Percentiles rank a stretch among this genome's conserved stretches.
Conservation (phyloP, 2,329 filamentous ascomycete species). For the Fusarium penzigii region DNA sequence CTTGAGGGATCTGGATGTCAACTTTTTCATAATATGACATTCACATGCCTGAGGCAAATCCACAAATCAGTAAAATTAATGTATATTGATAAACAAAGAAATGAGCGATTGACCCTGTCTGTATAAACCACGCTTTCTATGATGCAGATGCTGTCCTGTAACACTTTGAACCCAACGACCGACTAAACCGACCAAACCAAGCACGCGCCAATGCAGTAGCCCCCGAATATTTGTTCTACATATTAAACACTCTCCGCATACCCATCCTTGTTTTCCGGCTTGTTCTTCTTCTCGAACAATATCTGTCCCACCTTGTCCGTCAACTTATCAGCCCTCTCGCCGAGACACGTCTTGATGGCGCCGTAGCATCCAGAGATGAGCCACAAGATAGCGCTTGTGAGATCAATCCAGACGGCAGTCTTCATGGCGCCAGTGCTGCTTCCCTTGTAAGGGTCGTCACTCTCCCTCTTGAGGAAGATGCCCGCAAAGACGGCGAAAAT, state of each 20-base stretch:
- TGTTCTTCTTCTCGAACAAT: slow-evolving; percentile 37
- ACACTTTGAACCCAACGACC: too few species aligned
- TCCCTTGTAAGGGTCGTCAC: slow-evolving; percentile 51
- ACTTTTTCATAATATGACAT: slow-evolving; percentile 33
- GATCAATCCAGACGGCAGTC: slow-evolving; percentile 70
- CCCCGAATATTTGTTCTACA: neutral
- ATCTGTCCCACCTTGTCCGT: slow-evolving; percentile 41
- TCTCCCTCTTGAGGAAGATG: slow-evolving; percentile 65
- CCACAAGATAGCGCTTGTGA: slow-evolving; percentile 70
- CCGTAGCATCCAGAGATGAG: slow-evolving; percentile 48
- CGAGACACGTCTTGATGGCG: slow-evolving; percentile 41
- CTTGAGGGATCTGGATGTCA: slow-evolving; percentile 42
- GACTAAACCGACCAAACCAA: neutral
- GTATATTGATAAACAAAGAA: too few species aligned
- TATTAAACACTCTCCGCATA: slow-evolving; percentile 34
- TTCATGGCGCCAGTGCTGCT: slow-evolving; percentile 58
- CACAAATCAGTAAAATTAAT: too few species aligned
- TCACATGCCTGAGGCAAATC: too few species aligned
- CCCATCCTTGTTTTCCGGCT: slow-evolving; percentile 24
- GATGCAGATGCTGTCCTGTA: too few species aligned
- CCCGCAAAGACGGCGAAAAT: slow-evolving; percentile 73
- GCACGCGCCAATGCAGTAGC: too few species aligned
- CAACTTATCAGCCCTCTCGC: slow-evolving; percentile 41
- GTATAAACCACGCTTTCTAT: too few species aligned
- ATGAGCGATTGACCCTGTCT: too few species aligned